These are phyloP conservation scores for Panaeolus cyanescens DNA, from an alignment of 768 basidiomycete genomes.

Conservation along the genomic window DNA sequence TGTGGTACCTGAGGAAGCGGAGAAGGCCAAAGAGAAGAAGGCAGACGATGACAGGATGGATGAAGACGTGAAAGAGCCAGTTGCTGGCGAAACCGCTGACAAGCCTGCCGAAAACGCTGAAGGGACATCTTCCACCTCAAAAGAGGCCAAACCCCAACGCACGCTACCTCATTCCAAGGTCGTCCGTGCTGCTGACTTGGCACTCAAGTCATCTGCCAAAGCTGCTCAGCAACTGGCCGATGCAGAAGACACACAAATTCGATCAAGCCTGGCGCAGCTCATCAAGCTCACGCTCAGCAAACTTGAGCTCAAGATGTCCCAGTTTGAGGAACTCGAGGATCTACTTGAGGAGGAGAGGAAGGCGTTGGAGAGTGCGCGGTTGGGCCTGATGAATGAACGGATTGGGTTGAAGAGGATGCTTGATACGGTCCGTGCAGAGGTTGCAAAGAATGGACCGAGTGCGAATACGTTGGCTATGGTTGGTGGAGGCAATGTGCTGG, in stretches of 20 bases:
- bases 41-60: slow-evolving; percentile 48
- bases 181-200: slow-evolving; percentile 81
- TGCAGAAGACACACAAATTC: slow-evolving; percentile 82
- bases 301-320: slow-evolving; percentile 91
- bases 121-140: slow-evolving; percentile 8
- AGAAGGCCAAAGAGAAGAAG: slow-evolving; percentile 28
- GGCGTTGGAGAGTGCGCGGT: slow-evolving; percentile 78
- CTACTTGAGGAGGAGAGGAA: slow-evolving; percentile 89
- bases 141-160: slow-evolving; percentile 28
- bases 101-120: slow-evolving; percentile 34
- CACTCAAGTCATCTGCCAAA: slow-evolving; percentile 86
- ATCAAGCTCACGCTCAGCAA: slow-evolving; percentile 86
- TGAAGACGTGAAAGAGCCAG: slow-evolving; percentile 35
- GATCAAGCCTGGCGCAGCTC: slow-evolving; percentile 74
- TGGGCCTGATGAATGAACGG: slow-evolving; percentile 81
- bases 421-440: slow-evolving; percentile 65
- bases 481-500: slow-evolving; percentile 41
- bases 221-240: slow-evolving; percentile 80
- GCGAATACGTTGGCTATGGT: slow-evolving; percentile 20
- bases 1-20: slow-evolving; percentile 32
- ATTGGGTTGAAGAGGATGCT: slow-evolving; percentile 69
- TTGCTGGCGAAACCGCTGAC: slow-evolving; percentile 11
- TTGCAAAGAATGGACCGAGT: slow-evolving; percentile 53
- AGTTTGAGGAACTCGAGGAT: slow-evolving; percentile 94
- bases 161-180: slow-evolving; percentile 73